Evolutionary conservation across 768 basidiomycete genomes (phyloP).

Genomic region (Baorangia bicolor): DNA sequence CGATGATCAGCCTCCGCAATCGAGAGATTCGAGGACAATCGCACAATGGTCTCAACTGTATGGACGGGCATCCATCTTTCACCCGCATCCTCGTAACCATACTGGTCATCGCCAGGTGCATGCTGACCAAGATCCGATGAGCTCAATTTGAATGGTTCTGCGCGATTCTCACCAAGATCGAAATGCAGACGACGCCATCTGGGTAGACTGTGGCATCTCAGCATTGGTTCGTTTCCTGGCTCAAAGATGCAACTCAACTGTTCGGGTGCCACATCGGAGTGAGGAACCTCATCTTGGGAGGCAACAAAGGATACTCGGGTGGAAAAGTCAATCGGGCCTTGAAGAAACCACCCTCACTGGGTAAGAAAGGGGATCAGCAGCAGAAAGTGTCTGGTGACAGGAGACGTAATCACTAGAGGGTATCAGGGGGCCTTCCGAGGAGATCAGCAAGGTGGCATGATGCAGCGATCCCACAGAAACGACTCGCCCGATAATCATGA

Average conservation of each 20-base stretch:
- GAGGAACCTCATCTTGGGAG: conserved; percentile 94
- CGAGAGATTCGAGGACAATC: conserved; percentile 15
- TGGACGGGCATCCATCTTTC: conserved; percentile 99
- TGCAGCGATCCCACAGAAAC: conserved; percentile 10
- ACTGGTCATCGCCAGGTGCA: conserved; percentile 94
- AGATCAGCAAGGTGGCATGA: conserved; percentile 16
- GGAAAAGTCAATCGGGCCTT: conserved; percentile 91
- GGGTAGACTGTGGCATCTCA: conserved; percentile 66
- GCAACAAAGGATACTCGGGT: conserved; percentile 82
- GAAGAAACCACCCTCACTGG: conserved; percentile 93
- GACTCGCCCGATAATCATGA: conserved; percentile 88
- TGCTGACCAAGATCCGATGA: conserved; percentile 52
- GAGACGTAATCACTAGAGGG: conserved; percentile 70
- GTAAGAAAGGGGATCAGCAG: conserved; percentile 3
- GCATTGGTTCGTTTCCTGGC: neutral
- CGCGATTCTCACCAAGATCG: conserved; percentile 69
- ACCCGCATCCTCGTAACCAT: conserved; percentile 93
- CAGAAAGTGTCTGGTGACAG: neutral
- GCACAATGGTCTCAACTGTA: conserved; percentile 92
- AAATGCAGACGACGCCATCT: conserved; percentile 93
- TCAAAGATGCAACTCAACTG: conserved; percentile 54
- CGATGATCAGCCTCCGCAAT: neutral
- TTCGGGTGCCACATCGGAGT: conserved; percentile 99
- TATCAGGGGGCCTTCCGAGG: conserved; percentile 76
- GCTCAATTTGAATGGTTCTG: neutral